Evolutionary conservation across 2,329 filamentous ascomycete genomes (phyloP), one percentile per base, ranked within the genome.

Genomic region (Fusarium luffae): DNA sequence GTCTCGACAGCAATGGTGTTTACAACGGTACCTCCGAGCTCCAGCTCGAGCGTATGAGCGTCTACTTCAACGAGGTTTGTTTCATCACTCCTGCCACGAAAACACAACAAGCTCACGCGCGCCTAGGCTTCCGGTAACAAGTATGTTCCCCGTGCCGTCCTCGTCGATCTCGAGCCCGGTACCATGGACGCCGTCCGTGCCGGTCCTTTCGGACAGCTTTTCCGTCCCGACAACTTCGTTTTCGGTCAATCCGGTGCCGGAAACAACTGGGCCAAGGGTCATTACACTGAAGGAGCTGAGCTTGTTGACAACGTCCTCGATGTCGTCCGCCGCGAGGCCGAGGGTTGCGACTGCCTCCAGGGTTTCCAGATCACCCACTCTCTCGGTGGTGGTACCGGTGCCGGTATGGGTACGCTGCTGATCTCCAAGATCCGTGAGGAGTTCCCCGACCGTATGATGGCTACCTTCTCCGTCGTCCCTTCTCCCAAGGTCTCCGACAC

Each of bases 251-350:
- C 96, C 78, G 95, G 96, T 89, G 96, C 96, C 83, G 96, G 96
- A 86, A 99, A 99, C 93, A 98, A 98, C 91, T 99, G 96, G 96
- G 96, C 96, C 85, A 99, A 98, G 92, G 96, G 96, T 86, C 96
- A 99, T 84, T 99, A 99, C 90, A 99, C 96, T 74, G 96, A 99
- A 88, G 96, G 96, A 90, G 96, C 96, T 77, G 96, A 99, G 88
- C 90, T 98, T 72, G 96, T 99, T 76, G 96, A 99, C 88, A 89
- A 98, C 80, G 96, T 99, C 76, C 90, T 99, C 77, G 96, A 98
- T 82, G 96, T 99, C 75, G 95, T 99, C 81, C 96, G 96, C 82
- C 95, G 96, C 79, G 96, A 99, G 89, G 95, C 96, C 76, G 96
- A 99, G 87, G 93, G 93, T 83, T 98, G 96, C 82, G 96, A 99